phyloP scores from a whole-genome alignment of 78 protist species.

The Dictyostelium citrinum region DNA sequence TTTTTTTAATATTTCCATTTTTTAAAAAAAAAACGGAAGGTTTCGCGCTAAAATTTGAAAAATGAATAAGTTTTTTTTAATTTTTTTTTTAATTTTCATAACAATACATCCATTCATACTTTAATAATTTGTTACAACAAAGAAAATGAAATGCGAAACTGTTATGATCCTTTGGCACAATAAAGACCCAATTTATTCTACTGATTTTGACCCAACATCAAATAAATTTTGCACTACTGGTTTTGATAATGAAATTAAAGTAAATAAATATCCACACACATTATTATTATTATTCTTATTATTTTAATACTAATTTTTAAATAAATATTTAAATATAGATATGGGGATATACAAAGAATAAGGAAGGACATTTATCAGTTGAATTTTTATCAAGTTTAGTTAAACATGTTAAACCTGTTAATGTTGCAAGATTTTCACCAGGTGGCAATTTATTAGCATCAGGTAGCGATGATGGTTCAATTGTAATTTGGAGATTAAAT shows the following conservation, averaged over 20 bases:
- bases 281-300: neutral
- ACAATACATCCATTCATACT: neutral
- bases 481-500: constrained; percentile 57
- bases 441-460: constrained; percentile 70
- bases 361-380: constrained; percentile 19
- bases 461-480: constrained; percentile 62
- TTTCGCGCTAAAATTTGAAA: neutral
- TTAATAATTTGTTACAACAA: neutral
- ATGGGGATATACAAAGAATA: constrained; percentile 43
- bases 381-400: constrained; percentile 19
- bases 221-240: constrained; percentile 71
- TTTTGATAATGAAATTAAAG: constrained; percentile 70
- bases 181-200: constrained; percentile 67
- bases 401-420: constrained; percentile 57
- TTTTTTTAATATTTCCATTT: neutral
- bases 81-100: neutral
- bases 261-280: neutral
- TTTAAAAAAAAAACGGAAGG: neutral
- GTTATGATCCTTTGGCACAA: constrained; percentile 76
- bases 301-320: neutral
- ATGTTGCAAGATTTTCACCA: constrained; percentile 69
- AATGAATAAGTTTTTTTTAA: neutral
- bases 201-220: constrained; percentile 38
- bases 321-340: constrained; percentile 43
- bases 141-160: constrained; percentile 59